These are phyloP conservation scores for Lactarius psammicola DNA, from an alignment of 768 basidiomycete genomes.

Conservation along the genomic window DNA sequence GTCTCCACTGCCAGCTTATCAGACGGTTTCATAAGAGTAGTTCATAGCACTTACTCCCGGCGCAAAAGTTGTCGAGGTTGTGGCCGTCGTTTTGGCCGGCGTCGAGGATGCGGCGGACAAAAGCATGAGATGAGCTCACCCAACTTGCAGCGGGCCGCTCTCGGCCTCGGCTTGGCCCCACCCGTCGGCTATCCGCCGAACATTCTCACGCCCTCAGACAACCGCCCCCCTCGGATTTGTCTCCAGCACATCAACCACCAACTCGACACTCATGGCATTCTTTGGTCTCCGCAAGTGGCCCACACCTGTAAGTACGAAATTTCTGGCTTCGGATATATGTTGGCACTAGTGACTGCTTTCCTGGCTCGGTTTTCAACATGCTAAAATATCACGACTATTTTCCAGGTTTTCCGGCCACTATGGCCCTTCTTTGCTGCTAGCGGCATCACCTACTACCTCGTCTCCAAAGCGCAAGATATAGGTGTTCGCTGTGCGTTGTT, in stretches of 20 bases:
- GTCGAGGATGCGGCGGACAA: conserved; percentile 1
- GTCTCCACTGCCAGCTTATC: conserved; percentile 61
- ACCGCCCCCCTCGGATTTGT: neutral
- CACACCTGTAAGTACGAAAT: conserved; percentile 56
- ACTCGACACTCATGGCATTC: conserved; percentile 54
- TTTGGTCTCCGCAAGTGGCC: conserved; percentile 80
- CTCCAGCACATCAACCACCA: conserved; percentile 1
- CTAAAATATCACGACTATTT: conserved; percentile 9
- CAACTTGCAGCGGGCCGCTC: conserved; percentile 1
- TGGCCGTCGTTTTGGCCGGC: conserved; percentile 10
- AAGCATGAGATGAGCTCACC: conserved; percentile 7
- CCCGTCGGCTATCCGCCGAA: neutral
- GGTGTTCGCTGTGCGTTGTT: conserved; percentile 65
- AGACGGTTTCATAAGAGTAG: neutral
- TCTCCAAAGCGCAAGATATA: conserved; percentile 64
- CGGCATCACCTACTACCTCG: conserved; percentile 61
- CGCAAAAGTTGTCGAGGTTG: conserved; percentile 15
- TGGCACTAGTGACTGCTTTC: neutral
- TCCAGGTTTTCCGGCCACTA: conserved; percentile 66
- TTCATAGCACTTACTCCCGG: conserved; percentile 9
- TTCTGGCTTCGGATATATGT: neutral
- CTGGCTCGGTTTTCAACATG: neutral
- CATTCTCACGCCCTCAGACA: conserved; percentile 14
- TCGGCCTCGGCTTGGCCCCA: conserved; percentile 3
- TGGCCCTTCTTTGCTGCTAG: conserved; percentile 79